A percentile compares a stretch with the other conserved stretches of the same genome.
These are phyloP conservation scores for Leccinum ochraceum DNA, from an alignment of 768 basidiomycete genomes.

Conservation along the genomic window DNA sequence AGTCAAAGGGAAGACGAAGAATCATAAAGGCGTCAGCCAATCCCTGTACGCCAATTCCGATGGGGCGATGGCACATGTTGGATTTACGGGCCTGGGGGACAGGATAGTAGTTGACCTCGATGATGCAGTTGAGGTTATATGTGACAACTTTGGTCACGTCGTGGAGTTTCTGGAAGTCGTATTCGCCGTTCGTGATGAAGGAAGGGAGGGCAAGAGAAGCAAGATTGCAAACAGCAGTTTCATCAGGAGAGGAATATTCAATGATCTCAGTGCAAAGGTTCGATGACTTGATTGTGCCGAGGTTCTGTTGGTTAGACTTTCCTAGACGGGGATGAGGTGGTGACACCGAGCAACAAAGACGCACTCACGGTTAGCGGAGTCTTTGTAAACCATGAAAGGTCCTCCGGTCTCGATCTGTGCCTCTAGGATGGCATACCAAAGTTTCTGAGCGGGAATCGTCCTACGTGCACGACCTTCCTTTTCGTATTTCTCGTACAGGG, in stretches of 20 bases:
- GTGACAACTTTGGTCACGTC: constrained; percentile 92
- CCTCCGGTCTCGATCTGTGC: constrained; percentile 97
- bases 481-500: constrained; percentile 85
- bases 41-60: constrained; percentile 97
- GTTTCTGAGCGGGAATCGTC: constrained; percentile 90
- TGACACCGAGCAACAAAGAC: neutral
- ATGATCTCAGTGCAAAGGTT: constrained; percentile 99
- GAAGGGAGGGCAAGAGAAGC: constrained; percentile 95
- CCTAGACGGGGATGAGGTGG: constrained; percentile 41
- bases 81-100: constrained; percentile 87
- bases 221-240: constrained; percentile 97
- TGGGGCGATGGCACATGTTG: constrained; percentile 97
- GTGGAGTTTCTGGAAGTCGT: constrained; percentile 95
- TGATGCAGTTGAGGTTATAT: constrained; percentile 91
- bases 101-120: constrained; percentile 96
- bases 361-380: constrained; percentile 82
- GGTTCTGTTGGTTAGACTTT: constrained; percentile 98
- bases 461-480: constrained; percentile 84
- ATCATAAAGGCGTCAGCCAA: constrained; percentile 99
- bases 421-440: constrained; percentile 97
- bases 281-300: constrained; percentile 98
- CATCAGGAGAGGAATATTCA: constrained; percentile 96
- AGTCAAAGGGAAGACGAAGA: constrained; percentile 94
- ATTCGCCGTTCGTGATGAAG: constrained; percentile 78
- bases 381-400: constrained; percentile 99